Evolutionary conservation across 257 asterid genomes (phyloP).

Genomic region (Solanum chiquidenum): DNA sequence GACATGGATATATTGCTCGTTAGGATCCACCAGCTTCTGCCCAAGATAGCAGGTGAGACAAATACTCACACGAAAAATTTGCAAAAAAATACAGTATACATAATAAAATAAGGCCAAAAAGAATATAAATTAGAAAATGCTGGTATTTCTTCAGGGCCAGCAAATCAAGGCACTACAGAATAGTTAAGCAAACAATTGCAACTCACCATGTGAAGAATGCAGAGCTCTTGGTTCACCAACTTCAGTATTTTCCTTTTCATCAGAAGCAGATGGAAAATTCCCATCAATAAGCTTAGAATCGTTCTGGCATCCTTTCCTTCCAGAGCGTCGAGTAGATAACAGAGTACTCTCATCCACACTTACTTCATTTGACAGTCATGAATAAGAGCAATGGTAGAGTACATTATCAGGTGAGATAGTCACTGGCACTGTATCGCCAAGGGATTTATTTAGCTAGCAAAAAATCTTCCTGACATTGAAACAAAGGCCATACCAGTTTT

Average conservation of each 20-base stretch:
- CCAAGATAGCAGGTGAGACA: neutral
- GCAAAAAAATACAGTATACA: neutral
- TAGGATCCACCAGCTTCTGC: neutral
- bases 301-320: constrained; percentile 62
- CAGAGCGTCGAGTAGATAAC: constrained; percentile 45
- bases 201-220: constrained; percentile 35
- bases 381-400: neutral
- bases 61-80: neutral
- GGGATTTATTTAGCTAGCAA: neutral
- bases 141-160: neutral
- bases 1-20: neutral
- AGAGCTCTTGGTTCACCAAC: constrained; percentile 24
- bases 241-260: constrained; percentile 46
- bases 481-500: constrained; percentile 26
- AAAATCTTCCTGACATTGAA: neutral
- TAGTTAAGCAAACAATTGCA: neutral
- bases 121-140: neutral
- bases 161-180: neutral
- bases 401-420: neutral
- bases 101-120: neutral
- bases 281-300: constrained; percentile 37
- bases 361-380: constrained; percentile 42
- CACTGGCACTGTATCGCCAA: neutral
- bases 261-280: constrained; percentile 23
- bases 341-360: constrained; percentile 33